Percentiles rank a stretch among this genome's conserved stretches.
Conservation (phyloP, 805 yeast species). For the Candida mattraensis region DNA sequence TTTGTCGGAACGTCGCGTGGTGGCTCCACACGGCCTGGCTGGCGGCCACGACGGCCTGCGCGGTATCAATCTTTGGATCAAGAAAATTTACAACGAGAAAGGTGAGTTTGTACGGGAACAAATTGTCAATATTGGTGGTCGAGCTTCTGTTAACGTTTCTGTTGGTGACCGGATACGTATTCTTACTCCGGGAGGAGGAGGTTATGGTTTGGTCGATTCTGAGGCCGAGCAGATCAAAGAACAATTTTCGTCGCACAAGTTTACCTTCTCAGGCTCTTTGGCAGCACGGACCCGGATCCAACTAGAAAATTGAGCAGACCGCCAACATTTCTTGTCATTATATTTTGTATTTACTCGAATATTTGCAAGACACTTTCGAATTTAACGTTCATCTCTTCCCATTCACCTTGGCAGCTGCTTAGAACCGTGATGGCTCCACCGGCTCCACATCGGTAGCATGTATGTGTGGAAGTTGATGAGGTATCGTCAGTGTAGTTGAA, state of each 20-base stretch:
- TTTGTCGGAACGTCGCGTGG: slow-evolving; percentile 79
- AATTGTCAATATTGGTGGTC: slow-evolving; percentile 64
- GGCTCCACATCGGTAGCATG: slow-evolving; percentile 86
- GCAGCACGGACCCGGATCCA: slow-evolving; percentile 32
- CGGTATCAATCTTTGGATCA: slow-evolving; percentile 64
- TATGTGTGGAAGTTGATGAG: slow-evolving; percentile 13
- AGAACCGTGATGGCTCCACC: slow-evolving; percentile 97
- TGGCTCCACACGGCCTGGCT: slow-evolving; percentile 80
- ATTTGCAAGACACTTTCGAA: slow-evolving; percentile 77
- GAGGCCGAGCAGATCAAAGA: slow-evolving; percentile 3
- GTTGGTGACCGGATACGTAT: slow-evolving; percentile 69
- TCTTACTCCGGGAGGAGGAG: slow-evolving; percentile 87
- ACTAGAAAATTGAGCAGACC: slow-evolving; percentile 25
- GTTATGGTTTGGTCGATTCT: slow-evolving; percentile 50
- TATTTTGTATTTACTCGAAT: slow-evolving; percentile 36
- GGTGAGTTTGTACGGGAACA: slow-evolving; percentile 36
- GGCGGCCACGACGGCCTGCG: slow-evolving; percentile 80
- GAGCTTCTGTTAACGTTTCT: slow-evolving; percentile 55
- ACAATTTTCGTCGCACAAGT: slow-evolving; percentile 15
- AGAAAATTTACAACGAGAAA: slow-evolving; percentile 26
- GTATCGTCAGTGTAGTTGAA: slow-evolving; percentile 60
- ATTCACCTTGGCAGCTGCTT: slow-evolving; percentile 80
- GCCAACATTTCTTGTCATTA: neutral
- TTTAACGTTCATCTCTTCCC: slow-evolving; percentile 88
- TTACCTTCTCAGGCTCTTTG: slow-evolving; percentile 34